Percentiles rank a stretch among this genome's conserved stretches.
Evolutionary conservation across 257 asterid genomes (phyloP).

Genomic region (Primulina tabacum): DNA sequence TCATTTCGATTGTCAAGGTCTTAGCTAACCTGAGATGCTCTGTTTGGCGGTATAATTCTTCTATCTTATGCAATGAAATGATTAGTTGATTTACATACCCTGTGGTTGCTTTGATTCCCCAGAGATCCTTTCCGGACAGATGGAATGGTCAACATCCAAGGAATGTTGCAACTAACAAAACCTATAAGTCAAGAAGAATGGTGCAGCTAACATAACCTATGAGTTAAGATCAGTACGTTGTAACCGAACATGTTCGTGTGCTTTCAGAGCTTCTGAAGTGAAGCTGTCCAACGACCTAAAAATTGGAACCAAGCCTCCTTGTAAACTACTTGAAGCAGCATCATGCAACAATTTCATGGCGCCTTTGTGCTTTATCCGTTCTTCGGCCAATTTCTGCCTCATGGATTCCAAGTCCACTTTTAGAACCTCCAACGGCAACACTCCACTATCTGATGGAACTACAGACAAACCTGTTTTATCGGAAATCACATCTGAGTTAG

Average conservation of each 20-base stretch:
- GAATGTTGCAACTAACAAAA: not conserved
- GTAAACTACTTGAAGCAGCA: constrained; percentile 84
- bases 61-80: not conserved
- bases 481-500: constrained; percentile 37
- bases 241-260: constrained; percentile 76
- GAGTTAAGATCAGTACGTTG: constrained; percentile 19
- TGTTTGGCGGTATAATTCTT: not conserved
- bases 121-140: not conserved
- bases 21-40: not conserved
- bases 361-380: constrained; percentile 79
- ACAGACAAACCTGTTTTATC: constrained; percentile 45
- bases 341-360: constrained; percentile 78
- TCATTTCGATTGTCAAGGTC: not conserved
- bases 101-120: not conserved
- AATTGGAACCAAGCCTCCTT: constrained; percentile 86
- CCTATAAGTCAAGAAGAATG: not conserved
- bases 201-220: not conserved
- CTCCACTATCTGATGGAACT: constrained; percentile 58
- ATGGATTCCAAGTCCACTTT: constrained; percentile 83
- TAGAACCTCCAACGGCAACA: constrained; percentile 58
- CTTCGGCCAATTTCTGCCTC: constrained; percentile 60
- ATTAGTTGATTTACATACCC: not conserved
- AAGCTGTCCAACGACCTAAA: constrained; percentile 89
- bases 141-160: not conserved
- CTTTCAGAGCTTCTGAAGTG: constrained; percentile 66